Base-by-base conservation (phyloP, 106 monocot species). In the Dioscorea alata region DNA sequence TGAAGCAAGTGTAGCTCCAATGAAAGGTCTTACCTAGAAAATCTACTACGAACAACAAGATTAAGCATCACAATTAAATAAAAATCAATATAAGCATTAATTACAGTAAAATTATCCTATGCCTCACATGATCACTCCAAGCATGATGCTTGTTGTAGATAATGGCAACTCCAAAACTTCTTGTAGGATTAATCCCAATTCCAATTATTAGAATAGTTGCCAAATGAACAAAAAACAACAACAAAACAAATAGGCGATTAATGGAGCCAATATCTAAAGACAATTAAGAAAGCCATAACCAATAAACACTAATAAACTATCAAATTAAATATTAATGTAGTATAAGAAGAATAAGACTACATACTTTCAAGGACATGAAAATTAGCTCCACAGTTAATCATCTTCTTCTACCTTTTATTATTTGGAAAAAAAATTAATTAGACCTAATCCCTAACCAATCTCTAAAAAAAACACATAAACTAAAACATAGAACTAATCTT, bases 141-240 rank as follows among this genome's bases (percentile, higher is more conserved):
- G 83, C 81, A 53, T 79, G 78, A 61, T 35, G 32, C 48, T 76
- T 77, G 84, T 90, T 87, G 80, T 84, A 94, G 70, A 90, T 78
- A 42, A 94, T 82, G 69, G 94, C 94, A 49, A 89, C 86, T 51
- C 93, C 93, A 52, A 94, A 79, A 63, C 89, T 90, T 48, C 93
- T 84, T 9, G 93, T 89, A 23, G 89, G 93, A 71, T 94, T 94
- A 82, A 93, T 93, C 58, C 93, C 93, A 25, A 89, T 93, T 50
- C 93, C 93, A 42, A 86, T 93, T 77, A 93, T 89, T 68, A 89
- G 93, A 70, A 93, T 93, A 42, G 93, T 89, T 28, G 89, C 93
- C 57, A 93, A 64, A 75, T 93, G 93, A 49, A 93, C 93, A n/a
- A 93, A 74, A 71, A 89, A 93, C n/a, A 1, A 89, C 89, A 59